phyloP scores from a whole-genome alignment of 2,329 filamentous ascomycete genomes.

The Aspergillus spinulosporus region DNA sequence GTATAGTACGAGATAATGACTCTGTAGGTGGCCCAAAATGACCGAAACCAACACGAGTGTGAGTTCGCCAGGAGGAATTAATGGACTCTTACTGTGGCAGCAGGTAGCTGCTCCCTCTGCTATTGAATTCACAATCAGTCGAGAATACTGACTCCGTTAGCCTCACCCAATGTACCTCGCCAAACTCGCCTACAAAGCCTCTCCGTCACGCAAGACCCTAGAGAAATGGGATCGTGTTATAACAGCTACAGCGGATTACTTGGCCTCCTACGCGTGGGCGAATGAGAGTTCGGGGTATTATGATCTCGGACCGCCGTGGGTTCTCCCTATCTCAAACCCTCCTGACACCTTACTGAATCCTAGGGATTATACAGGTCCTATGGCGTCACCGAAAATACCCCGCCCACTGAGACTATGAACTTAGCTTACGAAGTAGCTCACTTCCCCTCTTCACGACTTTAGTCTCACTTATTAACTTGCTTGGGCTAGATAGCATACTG shows the following conservation, averaged over 20 bases:
- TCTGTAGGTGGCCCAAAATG: constrained; percentile 19
- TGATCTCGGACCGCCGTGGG: constrained; percentile 20
- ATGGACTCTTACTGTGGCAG: constrained; percentile 20
- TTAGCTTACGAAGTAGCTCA: constrained; percentile 18
- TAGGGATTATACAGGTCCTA: constrained; percentile 11
- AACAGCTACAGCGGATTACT: constrained; percentile 18
- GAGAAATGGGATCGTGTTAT: constrained; percentile 16
- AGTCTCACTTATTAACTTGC: background rate
- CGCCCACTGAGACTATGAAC: constrained; percentile 12
- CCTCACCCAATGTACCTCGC: constrained; percentile 22
- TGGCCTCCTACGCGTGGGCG: constrained; percentile 20
- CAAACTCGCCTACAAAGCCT: constrained; percentile 14
- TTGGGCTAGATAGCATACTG: constrained; percentile 16
- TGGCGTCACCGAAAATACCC: constrained; percentile 21
- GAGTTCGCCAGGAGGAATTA: constrained; percentile 19
- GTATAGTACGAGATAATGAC: too few relatives aligned
- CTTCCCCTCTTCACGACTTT: background rate
- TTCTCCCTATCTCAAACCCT: background rate
- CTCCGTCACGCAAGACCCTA: constrained; percentile 10
- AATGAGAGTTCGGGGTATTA: constrained; percentile 18
- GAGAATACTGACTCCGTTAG: background rate
- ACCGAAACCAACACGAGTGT: constrained; percentile 18
- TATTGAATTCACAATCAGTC: background rate
- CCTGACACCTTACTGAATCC: background rate
- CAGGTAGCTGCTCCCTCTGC: constrained; percentile 7